Percentiles rank a stretch among this genome's conserved stretches.
Conservation (phyloP, 176 grass and related monocot species). For the Zizania latifolia region DNA sequence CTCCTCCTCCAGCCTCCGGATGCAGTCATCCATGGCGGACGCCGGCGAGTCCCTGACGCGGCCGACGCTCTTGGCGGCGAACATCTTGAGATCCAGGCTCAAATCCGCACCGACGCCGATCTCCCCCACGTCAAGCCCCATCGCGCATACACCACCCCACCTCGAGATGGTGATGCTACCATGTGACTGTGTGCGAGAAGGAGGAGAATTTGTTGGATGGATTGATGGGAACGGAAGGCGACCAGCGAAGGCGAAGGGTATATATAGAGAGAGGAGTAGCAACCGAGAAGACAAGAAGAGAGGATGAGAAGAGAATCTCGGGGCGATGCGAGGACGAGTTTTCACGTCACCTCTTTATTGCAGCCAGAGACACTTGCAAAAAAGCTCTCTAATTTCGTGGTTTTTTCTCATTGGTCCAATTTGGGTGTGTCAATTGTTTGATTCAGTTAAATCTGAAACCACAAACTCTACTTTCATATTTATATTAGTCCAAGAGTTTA, state of each 20-base stretch:
- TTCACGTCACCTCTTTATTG: slow-evolving; percentile 21
- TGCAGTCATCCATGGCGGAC: slow-evolving; percentile 43
- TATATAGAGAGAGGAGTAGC: slow-evolving; percentile 10
- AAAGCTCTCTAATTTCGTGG: background rate
- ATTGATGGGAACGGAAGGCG: slow-evolving; percentile 2
- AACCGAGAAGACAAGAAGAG: background rate
- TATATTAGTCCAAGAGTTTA: too few relatives aligned
- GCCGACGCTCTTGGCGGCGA: slow-evolving; percentile 37
- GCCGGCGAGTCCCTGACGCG: slow-evolving; percentile 27
- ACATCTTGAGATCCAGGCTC: slow-evolving; percentile 62
- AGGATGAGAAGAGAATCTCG: slow-evolving; percentile 22
- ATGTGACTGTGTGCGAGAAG: too few relatives aligned
- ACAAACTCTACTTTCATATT: too few relatives aligned
- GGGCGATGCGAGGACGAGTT: slow-evolving; percentile 1
- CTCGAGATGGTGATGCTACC: background rate
- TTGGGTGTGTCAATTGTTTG: too few relatives aligned
- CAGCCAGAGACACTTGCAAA: fast-evolving
- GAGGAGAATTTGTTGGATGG: too few relatives aligned
- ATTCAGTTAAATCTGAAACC: too few relatives aligned
- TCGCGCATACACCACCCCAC: background rate
- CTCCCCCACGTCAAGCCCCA: slow-evolving; percentile 45
- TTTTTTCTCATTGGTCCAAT: background rate
- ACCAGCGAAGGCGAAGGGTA: background rate
- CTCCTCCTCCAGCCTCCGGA: slow-evolving; percentile 73
- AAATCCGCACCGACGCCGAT: slow-evolving; percentile 50